A percentile compares a stretch with the other conserved stretches of the same genome.
phyloP scores from a whole-genome alignment of 441 rosid species.

The Populus hybrid region DNA sequence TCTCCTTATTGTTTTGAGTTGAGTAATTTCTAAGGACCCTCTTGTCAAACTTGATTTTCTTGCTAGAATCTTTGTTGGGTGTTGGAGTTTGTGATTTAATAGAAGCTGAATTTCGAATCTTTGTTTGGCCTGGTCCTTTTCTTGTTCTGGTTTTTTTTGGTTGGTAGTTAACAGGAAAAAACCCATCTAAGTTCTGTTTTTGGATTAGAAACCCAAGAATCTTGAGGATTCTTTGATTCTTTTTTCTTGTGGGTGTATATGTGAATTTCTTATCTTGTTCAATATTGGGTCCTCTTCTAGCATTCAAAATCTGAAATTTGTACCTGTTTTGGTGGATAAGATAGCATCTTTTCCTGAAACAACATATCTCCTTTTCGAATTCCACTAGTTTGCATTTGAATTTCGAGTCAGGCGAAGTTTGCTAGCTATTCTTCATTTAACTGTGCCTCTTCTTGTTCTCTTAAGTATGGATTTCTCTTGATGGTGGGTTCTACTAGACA shows the following conservation, averaged over 20 bases:
- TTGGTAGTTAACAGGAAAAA: constrained; percentile 30
- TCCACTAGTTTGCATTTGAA: constrained; percentile 26
- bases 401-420: constrained; percentile 23
- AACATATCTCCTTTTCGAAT: constrained; percentile 15
- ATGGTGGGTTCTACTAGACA: constrained; percentile 42
- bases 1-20: constrained; percentile 18
- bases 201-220: constrained; percentile 21
- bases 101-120: constrained; percentile 32
- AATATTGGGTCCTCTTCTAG: constrained; percentile 23
- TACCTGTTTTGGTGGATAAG: constrained; percentile 40
- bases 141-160: constrained; percentile 27
- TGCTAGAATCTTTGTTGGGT: constrained; percentile 26
- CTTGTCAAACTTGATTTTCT: constrained; percentile 13
- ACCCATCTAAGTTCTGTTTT: constrained; percentile 21
- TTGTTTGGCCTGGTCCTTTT: constrained; percentile 33
- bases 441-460: constrained; percentile 12
- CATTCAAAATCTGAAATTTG: constrained; percentile 23
- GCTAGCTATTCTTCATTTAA: constrained; percentile 7
- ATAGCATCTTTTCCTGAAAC: constrained; percentile 33
- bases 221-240: constrained; percentile 46
- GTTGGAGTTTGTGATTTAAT: constrained; percentile 18
- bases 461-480: constrained; percentile 29
- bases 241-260: constrained; percentile 21
- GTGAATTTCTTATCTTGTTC: constrained; percentile 32
- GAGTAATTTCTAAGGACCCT: constrained; percentile 22